Evolutionary conservation across 495 filamentous ascomycete genomes (phyloP).

Genomic region (Hyaloscypha variabilis): DNA sequence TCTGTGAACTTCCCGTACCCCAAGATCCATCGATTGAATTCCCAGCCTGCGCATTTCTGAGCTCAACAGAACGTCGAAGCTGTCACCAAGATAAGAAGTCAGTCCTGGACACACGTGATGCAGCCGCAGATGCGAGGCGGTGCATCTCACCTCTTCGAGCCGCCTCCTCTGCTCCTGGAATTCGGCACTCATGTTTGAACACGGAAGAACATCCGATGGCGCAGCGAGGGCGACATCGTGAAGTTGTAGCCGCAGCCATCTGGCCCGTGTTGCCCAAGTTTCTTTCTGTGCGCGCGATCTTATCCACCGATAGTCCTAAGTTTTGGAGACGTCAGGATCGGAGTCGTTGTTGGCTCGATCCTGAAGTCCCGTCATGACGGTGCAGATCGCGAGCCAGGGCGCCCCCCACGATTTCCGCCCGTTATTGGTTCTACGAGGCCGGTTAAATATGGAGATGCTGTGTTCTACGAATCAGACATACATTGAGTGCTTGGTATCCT

Average conservation of each 20-base stretch:
- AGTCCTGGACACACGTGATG: background rate
- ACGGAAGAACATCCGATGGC: background rate
- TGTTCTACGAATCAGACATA: background rate
- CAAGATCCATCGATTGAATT: background rate
- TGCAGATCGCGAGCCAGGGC: background rate
- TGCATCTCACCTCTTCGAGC: background rate
- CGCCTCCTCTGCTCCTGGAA: constrained; percentile 1
- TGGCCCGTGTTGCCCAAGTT: background rate
- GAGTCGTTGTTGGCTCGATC: constrained; percentile 6
- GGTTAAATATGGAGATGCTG: background rate
- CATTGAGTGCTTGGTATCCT: background rate
- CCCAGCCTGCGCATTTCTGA: background rate
- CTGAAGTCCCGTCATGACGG: background rate
- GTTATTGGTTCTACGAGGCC: background rate
- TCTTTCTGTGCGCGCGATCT: background rate
- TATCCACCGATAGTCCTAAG: background rate
- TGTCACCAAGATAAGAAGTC: background rate
- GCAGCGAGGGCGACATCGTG: background rate
- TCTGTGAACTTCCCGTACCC: background rate
- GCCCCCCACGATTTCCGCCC: background rate
- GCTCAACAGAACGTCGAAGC: background rate
- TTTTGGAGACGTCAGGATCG: background rate
- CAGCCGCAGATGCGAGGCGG: background rate
- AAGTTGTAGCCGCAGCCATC: background rate
- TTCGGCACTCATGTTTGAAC: background rate